Percentiles rank a stretch among this genome's conserved stretches.
Evolutionary conservation across 169 alveolate genomes (phyloP).

Genomic region (Plasmodium fragile): DNA sequence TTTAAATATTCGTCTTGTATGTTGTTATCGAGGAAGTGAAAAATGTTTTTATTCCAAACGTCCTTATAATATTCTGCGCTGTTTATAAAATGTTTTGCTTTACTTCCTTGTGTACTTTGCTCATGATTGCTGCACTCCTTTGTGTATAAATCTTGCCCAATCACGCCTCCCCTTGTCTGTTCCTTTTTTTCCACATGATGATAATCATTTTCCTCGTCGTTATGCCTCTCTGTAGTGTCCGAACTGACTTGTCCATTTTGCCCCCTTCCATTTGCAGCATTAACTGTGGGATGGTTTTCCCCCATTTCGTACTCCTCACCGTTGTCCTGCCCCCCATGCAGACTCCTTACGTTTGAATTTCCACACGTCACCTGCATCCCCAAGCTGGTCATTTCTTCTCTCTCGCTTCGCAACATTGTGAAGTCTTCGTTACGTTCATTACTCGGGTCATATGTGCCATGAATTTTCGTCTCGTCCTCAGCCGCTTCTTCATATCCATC

Average conservation of each 20-base stretch:
- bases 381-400: neutral
- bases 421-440: neutral
- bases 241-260: neutral
- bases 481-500: neutral
- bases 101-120: neutral
- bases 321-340: neutral
- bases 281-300: neutral
- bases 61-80: neutral
- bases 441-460: neutral
- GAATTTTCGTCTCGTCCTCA: neutral
- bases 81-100: neutral
- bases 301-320: neutral
- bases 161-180: neutral
- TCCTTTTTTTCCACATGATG: neutral
- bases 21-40: slow-evolving; percentile 46
- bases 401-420: neutral
- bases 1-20: slow-evolving; percentile 61
- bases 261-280: neutral
- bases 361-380: neutral
- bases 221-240: neutral
- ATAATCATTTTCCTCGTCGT: neutral
- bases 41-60: slow-evolving; percentile 14
- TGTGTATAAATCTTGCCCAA: neutral
- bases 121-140: neutral
- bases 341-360: neutral